Evolutionary conservation across 768 basidiomycete genomes (phyloP), one percentile per base, ranked within the genome.

Genomic region (Sistotremastrum niveocremeum): DNA sequence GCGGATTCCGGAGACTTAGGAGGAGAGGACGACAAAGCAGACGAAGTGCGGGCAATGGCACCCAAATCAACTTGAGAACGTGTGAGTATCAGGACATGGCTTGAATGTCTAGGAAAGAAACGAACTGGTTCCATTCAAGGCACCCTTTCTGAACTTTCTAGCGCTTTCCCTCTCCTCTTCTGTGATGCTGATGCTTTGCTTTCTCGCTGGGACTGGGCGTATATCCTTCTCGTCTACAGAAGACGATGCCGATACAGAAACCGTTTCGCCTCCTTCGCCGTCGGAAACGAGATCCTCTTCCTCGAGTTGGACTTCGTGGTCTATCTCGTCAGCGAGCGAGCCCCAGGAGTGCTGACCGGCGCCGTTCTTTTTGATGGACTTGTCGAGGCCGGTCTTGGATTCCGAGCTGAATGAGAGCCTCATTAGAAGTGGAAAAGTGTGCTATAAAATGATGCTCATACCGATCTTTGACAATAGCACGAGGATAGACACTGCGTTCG

Each of bases 281-380:
- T 68, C 70, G 33, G 66, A 54, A 11, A 72, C 71, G n/a, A 58
- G 56, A 40, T 66, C 65, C 57, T 77, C 77, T 62, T 86, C 86
- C 20, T 65, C 66, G 38, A 71, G 46, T 1, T 77, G 81, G 35
- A 69, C 73, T 29, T 83, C 84, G 53, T 73, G 68, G 49, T 74
- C 68, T 37, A 61, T 64, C 65, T 88, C 83, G 54, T 84, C 69
- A 3, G 62, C 64, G 51, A 84, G 60, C 46, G 71, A 73, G 49
- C 89, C 89, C 89, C 89, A 94, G 66, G 86, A 89, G 65, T 90
- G 78, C 6, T 72, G 69, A 34, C 89, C 89, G 30, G 76, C 79
- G 46, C 89, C 89, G 50, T 75, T 70, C 67, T 90, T 90, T 65
- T 78, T 80, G 48, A 81, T 54, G 54, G 72, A 73, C 56, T 72